Base-by-base conservation (phyloP, 1,284 basidiomycete species). In the Pseudozyma hubeiensis region DNA sequence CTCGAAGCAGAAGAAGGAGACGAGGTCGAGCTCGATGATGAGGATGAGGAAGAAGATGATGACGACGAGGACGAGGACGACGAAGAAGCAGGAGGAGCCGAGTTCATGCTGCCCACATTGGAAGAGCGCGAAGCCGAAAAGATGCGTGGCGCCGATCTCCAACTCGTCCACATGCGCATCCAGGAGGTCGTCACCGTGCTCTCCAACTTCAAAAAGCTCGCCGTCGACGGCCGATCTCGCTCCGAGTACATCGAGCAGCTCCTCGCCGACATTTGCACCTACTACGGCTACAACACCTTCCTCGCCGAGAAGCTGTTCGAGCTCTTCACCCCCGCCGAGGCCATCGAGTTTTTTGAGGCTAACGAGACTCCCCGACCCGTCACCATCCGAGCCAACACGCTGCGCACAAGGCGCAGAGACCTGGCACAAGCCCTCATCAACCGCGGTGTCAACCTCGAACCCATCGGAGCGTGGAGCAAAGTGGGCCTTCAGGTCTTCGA, bases 401-500 rank as follows among this genome's bases (percentile, higher is more conserved):
- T 99, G 14, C 92, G 93, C 70, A 95, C 95, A 1, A 89, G 96
- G 64, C 88, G 97, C 64, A 89, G 96, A 52, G 97, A 99, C 85
- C 90, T 99, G 56, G 96, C 94, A 0, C 97, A 99, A 85, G 89
- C 91, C 1, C 88, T 99, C 45, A 92, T 99, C 84, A 97, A 97
- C 85, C 90, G 97, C 57, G 95, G 97, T 45, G 97, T 98, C 89
- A 99, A 66, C 51, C 66, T 84, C 3, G 96, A 99, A 85, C 95
- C 97, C 7, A 94, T 99, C 73, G 97, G 97, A 34, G 97, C 97
- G 85, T 99, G 97, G 97, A 93, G 92, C 53, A 98, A 97, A 84
- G 95, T 98, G 68, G 97, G 97, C 8, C 88, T 99, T 34, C 97
- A 99, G 85, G 92, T 99, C 2, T 99, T 99, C 82, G 97, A 99